Conservation (phyloP, 345 rosid genomes). For the thale cress (Arabidopsis thaliana) region DNA sequence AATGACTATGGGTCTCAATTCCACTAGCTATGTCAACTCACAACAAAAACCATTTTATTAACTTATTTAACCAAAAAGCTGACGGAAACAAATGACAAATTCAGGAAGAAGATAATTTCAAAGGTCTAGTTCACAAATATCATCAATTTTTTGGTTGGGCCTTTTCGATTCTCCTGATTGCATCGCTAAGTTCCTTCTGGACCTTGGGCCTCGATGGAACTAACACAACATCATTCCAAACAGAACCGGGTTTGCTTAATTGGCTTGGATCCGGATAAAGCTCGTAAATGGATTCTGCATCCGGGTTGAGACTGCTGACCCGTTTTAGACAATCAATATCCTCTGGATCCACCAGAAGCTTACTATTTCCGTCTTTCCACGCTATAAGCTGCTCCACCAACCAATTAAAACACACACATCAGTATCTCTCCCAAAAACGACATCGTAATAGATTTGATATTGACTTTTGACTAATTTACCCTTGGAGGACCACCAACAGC, state of each 20-base stretch:
- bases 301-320: slow-evolving; percentile 55
- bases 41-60: not conserved
- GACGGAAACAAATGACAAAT: slow-evolving; percentile 1
- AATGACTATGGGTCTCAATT: too few species aligned
- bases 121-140: slow-evolving; percentile 28
- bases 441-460: not conserved
- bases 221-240: slow-evolving; percentile 65
- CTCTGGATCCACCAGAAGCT: slow-evolving; percentile 69
- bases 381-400: slow-evolving; percentile 64
- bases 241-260: slow-evolving; percentile 56
- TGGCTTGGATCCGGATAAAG: slow-evolving; percentile 58
- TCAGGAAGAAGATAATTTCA: not conserved
- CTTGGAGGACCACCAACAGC: slow-evolving; percentile 72
- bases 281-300: slow-evolving; percentile 71
- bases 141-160: slow-evolving; percentile 13
- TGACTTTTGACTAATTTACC: slow-evolving; percentile 46
- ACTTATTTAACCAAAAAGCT: not conserved
- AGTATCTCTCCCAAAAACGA: not conserved
- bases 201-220: slow-evolving; percentile 53
- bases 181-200: slow-evolving; percentile 52
- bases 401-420: not conserved
- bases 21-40: too few species aligned
- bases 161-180: slow-evolving; percentile 56
- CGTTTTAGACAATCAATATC: slow-evolving; percentile 55
- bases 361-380: slow-evolving; percentile 75